Conservation (phyloP, 1,284 basidiomycete species). For the Trichosporon sp. region DNA sequence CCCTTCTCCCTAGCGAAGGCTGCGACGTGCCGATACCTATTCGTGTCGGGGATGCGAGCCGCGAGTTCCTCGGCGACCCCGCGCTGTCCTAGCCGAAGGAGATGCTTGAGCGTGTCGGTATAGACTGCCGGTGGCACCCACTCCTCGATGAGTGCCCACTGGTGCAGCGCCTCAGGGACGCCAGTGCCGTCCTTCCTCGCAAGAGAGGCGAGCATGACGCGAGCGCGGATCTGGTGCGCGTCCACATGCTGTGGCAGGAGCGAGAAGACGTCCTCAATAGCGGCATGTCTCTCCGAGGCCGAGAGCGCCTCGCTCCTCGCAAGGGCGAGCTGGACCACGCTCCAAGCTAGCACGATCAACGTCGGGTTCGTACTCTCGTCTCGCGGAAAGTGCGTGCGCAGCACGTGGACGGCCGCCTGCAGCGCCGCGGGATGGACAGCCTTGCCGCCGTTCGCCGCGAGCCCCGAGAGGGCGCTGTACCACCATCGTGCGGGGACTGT, state of each 20-base stretch:
- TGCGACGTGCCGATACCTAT: neutral
- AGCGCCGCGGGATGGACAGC: neutral
- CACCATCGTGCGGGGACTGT: neutral
- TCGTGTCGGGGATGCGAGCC: neutral
- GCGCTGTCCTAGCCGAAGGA: neutral
- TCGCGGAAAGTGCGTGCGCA: neutral
- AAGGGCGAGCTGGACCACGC: neutral
- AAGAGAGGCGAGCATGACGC: neutral
- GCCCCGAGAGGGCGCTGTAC: neutral
- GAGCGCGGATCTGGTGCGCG: neutral
- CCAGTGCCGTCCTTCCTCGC: neutral
- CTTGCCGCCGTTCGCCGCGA: neutral
- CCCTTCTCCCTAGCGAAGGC: neutral
- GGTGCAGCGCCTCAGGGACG: slow-evolving; percentile 5
- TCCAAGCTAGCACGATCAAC: neutral
- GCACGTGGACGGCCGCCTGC: slow-evolving; percentile 4
- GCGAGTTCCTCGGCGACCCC: neutral
- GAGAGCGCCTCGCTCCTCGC: neutral
- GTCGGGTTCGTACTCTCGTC: neutral
- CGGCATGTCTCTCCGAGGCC: neutral
- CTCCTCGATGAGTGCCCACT: neutral
- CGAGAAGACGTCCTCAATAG: neutral
- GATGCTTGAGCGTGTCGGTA: neutral
- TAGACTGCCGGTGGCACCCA: neutral
- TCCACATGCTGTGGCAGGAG: neutral